Evolutionary conservation across 192 early-diverging fungal species (phyloP), one percentile per base, ranked within the genome.

Genomic region (Rhizoclosmatium globosum): DNA sequence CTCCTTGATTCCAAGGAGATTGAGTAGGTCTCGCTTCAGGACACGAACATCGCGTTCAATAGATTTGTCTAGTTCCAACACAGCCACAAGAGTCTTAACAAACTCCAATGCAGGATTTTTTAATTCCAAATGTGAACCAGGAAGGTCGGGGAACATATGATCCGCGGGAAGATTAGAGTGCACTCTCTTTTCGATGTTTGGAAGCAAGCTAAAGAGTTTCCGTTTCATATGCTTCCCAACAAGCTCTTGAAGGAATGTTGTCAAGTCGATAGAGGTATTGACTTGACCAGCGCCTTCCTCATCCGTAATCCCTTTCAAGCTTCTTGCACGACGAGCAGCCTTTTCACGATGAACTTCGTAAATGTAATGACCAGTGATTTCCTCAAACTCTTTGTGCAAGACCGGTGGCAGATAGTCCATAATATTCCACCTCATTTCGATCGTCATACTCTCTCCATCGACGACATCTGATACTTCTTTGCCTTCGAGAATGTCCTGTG

Each of bases 371-470:
- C 72, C 93, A 0, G 96, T 76, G 17, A 91, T 85, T 17, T 84
- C 82, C 64, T 91, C 81, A 79, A 99, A 99, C 56, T 89, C 80
- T 38, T 75, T 79, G 72, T 96, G 94, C 13, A 93, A 81, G 15
- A 87, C 86, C 9, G 88, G 82, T 6, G 97, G 96, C 60, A 99
- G 82, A 76, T 95, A 96, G 48, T 95, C 92, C 70, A 89, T 90
- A 47, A 99, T 94, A 64, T 94, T 96, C 97, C 97, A 99, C 56
- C 91, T 82, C 94, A 96, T 94, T 44, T 82, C 80, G 15, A 82
- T 53, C 57, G 68, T 87, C 85, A 53, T 38, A 42, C 19, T 64
- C 45, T 76, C 84, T 19, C 66, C 82, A 23, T 65, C 79, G 17
- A 76, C 41, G 39, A 46, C 31, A 2, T 58, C 71, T 31, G 60